Evolutionary conservation across 495 filamentous ascomycete species (phyloP).

Genomic region (Penicillium salamii): DNA sequence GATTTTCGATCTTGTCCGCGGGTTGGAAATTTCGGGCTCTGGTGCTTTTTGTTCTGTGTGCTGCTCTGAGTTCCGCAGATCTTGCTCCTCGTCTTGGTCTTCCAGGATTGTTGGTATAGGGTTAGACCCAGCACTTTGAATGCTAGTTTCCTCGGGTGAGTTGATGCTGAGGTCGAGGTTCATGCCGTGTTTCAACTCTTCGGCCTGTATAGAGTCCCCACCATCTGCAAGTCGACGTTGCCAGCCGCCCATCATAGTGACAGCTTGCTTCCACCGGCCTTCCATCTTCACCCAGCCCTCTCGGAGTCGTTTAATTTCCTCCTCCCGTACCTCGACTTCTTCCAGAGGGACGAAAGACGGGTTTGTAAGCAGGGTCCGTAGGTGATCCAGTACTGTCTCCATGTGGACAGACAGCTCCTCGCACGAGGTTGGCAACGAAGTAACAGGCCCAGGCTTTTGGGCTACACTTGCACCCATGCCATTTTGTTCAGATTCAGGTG

Average conservation of each 20-base stretch:
- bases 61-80: conserved; percentile 15
- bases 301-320: conserved; percentile 78
- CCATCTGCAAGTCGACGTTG: conserved; percentile 75
- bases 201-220: conserved; percentile 76
- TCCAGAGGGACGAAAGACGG: conserved; percentile 97
- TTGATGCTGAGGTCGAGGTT: conserved; percentile 60
- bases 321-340: conserved; percentile 84
- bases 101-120: conserved; percentile 51
- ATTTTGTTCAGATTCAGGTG: conserved; percentile 31
- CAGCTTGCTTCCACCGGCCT: conserved; percentile 80
- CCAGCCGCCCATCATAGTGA: conserved; percentile 91
- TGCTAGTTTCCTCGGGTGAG: conserved; percentile 41
- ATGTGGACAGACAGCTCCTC: conserved; percentile 71
- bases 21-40: conserved; percentile 20
- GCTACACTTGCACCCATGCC: conserved; percentile 36
- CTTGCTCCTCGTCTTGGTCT: conserved; percentile 52
- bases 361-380: conserved; percentile 82
- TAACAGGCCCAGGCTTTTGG: conserved; percentile 32
- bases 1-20: conserved; percentile 17
- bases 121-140: conserved; percentile 33
- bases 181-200: conserved; percentile 77
- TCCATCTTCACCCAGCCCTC: conserved; percentile 92
- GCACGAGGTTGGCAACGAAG: conserved; percentile 55
- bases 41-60: conserved; percentile 25
- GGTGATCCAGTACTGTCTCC: conserved; percentile 70